These are phyloP conservation scores for Dioscorea cayenensis DNA, from an alignment of 116 monocot species.

Conservation along the genomic window DNA sequence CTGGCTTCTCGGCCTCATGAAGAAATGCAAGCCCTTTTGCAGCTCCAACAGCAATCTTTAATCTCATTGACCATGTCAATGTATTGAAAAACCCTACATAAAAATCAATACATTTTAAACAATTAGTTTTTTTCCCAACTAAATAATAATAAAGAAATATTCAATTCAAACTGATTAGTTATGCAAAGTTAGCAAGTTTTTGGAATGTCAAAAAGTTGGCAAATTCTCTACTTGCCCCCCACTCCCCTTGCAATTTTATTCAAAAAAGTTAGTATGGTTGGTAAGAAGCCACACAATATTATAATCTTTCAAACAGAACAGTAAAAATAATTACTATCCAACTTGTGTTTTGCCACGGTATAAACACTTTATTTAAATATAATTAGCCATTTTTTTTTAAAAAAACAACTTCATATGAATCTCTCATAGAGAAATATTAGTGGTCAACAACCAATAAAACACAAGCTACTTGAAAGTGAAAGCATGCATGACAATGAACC, in stretches of 20 bases:
- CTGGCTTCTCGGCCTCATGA: slow-evolving; percentile 65
- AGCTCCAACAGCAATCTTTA: slow-evolving; percentile 70
- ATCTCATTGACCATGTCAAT: slow-evolving; percentile 61
- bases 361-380: no score
- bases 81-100: slow-evolving; percentile 38
- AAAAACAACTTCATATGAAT: no score
- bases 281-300: background rate
- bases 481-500: no score
- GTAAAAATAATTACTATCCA: background rate
- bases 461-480: no score
- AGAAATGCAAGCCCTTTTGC: slow-evolving; percentile 87
- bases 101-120: background rate
- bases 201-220: background rate
- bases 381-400: no score
- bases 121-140: no score
- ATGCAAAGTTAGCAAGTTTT: no score
- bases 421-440: no score
- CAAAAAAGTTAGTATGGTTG: background rate
- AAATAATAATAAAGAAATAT: background rate
- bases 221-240: background rate
- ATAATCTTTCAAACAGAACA: background rate
- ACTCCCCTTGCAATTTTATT: background rate
- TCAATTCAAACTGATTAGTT: background rate
- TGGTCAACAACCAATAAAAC: no score
- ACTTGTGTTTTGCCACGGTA: slow-evolving; percentile 1